Evolutionary conservation across 2,329 filamentous ascomycete species (phyloP).

Genomic region (Harringtonia aguacate): DNA sequence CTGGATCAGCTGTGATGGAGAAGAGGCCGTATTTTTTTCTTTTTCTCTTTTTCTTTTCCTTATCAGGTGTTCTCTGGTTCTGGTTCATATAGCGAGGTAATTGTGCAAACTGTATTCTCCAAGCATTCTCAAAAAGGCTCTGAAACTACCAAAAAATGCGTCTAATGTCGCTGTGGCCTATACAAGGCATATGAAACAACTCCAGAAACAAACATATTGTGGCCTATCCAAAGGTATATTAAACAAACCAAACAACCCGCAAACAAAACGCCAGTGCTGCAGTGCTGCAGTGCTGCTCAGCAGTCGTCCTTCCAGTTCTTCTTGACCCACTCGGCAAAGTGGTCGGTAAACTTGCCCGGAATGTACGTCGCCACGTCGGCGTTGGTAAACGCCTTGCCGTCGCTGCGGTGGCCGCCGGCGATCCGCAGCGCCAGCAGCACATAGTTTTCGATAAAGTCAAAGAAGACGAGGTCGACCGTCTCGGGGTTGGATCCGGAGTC

Average conservation of each 20-base stretch:
- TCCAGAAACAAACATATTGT: no score
- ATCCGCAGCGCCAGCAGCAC: constrained; percentile 57
- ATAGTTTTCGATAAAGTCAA: constrained; percentile 83
- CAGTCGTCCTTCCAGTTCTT: constrained; percentile 46
- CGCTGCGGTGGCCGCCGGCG: constrained; percentile 34
- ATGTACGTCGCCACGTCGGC: constrained; percentile 40
- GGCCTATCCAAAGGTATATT: no score
- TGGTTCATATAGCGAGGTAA: no score
- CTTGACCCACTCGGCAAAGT: constrained; percentile 46
- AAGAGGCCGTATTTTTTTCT: background rate
- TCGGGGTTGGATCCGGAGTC: constrained; percentile 33
- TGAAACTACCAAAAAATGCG: no score
- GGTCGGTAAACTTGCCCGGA: constrained; percentile 43
- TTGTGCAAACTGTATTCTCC: no score
- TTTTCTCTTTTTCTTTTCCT: background rate
- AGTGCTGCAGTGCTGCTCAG: no score
- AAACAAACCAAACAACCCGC: no score
- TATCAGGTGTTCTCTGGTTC: background rate
- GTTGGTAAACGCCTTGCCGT: constrained; percentile 29
- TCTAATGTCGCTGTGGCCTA: no score
- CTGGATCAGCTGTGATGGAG: constrained; percentile 55
- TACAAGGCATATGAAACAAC: no score
- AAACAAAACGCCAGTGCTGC: no score
- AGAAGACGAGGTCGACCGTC: constrained; percentile 77
- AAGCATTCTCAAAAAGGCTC: no score